Evolutionary conservation across 2,329 filamentous ascomycete genomes (phyloP).

Genomic region (Daldinia sp.): DNA sequence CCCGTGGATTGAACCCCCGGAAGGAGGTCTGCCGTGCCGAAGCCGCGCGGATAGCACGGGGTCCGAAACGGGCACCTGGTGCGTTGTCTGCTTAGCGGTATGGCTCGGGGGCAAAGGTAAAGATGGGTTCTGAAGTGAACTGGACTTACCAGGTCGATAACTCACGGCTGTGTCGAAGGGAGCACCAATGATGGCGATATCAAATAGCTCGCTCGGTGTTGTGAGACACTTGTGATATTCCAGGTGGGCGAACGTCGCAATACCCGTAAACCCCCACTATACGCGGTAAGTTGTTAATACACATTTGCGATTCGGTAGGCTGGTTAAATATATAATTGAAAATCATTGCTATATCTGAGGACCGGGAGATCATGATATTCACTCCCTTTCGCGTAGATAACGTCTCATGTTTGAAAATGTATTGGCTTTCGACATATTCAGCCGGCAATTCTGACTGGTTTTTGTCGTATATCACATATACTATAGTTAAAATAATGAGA

Average conservation of each 20-base stretch:
- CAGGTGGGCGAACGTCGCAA: constrained; percentile 78
- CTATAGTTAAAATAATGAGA: neutral
- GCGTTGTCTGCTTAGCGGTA: neutral
- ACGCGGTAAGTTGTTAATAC: constrained; percentile 12
- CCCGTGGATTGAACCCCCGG: constrained; percentile 83
- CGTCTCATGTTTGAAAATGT: neutral
- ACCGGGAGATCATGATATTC: neutral
- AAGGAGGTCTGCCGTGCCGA: constrained; percentile 82
- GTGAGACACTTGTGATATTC: constrained; percentile 74
- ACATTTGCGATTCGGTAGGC: neutral
- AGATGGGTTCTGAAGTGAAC: neutral
- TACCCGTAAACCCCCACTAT: constrained; percentile 73
- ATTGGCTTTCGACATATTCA: neutral
- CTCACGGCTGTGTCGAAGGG: constrained; percentile 79
- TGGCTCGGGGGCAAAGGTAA: neutral
- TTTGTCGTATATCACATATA: neutral
- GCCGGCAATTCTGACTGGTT: neutral
- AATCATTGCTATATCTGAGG: neutral
- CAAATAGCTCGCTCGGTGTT: constrained; percentile 68
- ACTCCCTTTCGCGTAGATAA: neutral
- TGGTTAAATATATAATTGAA: constrained; percentile 1
- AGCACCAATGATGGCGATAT: constrained; percentile 76
- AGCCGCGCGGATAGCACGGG: constrained; percentile 84
- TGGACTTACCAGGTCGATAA: constrained; percentile 68
- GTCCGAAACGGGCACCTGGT: constrained; percentile 80